Conservation (phyloP, 495 filamentous ascomycete species). For the Xylaria bambusicola region DNA sequence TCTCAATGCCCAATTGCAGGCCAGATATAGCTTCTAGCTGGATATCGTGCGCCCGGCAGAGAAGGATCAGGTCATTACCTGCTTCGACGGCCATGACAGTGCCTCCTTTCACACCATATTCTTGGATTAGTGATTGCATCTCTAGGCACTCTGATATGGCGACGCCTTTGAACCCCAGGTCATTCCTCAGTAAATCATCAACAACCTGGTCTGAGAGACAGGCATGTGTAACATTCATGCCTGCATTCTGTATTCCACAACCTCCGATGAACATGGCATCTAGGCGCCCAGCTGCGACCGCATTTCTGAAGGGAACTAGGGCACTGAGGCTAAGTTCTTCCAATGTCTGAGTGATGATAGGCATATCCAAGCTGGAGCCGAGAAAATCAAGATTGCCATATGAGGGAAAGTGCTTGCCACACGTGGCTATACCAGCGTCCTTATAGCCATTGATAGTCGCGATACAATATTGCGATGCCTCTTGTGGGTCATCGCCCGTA, state of each 20-base stretch:
- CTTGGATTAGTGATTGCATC: constrained; percentile 88
- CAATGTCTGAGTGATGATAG: constrained; percentile 86
- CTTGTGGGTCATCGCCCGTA: constrained; percentile 82
- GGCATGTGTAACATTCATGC: constrained; percentile 89
- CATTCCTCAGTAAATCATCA: constrained; percentile 76
- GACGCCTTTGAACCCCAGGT: constrained; percentile 83
- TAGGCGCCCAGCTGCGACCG: constrained; percentile 71
- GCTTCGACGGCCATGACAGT: constrained; percentile 94
- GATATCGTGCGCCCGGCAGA: constrained; percentile 81
- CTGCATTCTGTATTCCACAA: constrained; percentile 81
- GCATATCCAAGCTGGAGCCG: constrained; percentile 81
- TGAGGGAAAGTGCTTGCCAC: constrained; percentile 91
- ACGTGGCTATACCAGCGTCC: constrained; percentile 78
- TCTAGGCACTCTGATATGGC: constrained; percentile 95
- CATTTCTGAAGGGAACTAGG: constrained; percentile 83
- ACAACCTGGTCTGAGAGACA: constrained; percentile 90
- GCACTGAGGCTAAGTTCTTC: constrained; percentile 84
- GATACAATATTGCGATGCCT: constrained; percentile 83
- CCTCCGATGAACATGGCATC: constrained; percentile 94
- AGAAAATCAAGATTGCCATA: constrained; percentile 93
- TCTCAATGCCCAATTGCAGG: constrained; percentile 80
- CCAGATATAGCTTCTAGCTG: constrained; percentile 87
- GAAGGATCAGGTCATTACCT: constrained; percentile 81
- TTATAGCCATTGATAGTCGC: constrained; percentile 88
- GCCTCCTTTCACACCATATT: constrained; percentile 88